These are phyloP conservation scores for Hsuehochloa calcarea DNA, from an alignment of 176 grass and related monocot genomes.

Conservation along the genomic window DNA sequence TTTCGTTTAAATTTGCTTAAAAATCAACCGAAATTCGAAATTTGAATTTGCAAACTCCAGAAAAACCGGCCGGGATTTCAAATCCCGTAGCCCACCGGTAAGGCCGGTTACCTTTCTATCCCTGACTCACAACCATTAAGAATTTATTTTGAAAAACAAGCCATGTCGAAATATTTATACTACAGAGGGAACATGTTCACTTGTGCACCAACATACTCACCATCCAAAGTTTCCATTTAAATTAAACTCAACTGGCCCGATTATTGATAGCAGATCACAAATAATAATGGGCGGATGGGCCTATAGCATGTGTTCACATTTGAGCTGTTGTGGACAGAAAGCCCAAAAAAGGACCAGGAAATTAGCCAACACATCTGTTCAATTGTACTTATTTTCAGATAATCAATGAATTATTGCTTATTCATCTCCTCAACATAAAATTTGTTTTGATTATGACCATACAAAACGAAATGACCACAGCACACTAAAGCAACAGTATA, in stretches of 20 bases:
- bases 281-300: neutral
- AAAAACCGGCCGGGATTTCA: too few relatives aligned
- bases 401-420: neutral
- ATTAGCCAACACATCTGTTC: neutral
- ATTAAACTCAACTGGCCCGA: slow-evolving; percentile 9
- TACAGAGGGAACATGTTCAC: neutral
- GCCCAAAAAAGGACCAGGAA: neutral
- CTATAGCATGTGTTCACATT: slow-evolving; percentile 10
- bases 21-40: too few relatives aligned
- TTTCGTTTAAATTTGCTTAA: too few relatives aligned
- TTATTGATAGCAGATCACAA: neutral
- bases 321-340: slow-evolving; percentile 8
- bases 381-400: slow-evolving; percentile 12
- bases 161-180: neutral
- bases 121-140: neutral
- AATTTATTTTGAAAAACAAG: neutral
- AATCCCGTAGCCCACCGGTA: too few relatives aligned
- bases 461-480: neutral
- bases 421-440: neutral
- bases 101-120: too few relatives aligned
- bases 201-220: neutral
- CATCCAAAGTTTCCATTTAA: slow-evolving; percentile 10
- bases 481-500: slow-evolving; percentile 4
- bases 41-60: too few relatives aligned
- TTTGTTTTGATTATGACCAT: neutral